Conservation (phyloP, 768 basidiomycete species). For the Phanerodontia chrysosporium region DNA sequence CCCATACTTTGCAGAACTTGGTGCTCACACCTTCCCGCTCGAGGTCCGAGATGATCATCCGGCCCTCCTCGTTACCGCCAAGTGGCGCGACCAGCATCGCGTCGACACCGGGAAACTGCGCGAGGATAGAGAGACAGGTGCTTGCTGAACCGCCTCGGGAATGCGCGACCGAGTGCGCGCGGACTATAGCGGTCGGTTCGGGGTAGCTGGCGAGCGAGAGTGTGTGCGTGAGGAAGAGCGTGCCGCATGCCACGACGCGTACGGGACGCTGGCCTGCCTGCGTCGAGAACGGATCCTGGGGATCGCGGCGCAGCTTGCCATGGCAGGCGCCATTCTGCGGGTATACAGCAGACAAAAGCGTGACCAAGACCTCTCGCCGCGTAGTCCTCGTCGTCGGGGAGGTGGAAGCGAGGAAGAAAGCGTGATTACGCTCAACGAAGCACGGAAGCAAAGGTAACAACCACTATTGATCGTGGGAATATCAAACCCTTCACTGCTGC, state of each 20-base stretch:
- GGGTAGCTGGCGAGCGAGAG: slow-evolving; percentile 61
- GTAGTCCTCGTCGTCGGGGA: neutral
- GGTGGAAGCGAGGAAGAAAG: neutral
- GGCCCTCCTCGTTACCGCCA: slow-evolving; percentile 67
- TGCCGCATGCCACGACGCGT: slow-evolving; percentile 75
- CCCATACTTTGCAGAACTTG: slow-evolving; percentile 70
- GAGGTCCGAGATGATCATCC: slow-evolving; percentile 57
- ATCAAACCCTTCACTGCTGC: neutral
- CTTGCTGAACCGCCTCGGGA: slow-evolving; percentile 70
- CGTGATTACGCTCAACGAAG: no score
- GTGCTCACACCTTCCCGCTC: slow-evolving; percentile 66
- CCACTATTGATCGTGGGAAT: neutral
- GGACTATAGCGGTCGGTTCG: slow-evolving; percentile 48
- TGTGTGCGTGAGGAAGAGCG: slow-evolving; percentile 75
- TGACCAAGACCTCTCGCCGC: neutral
- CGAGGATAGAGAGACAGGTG: slow-evolving; percentile 63
- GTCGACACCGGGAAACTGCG: slow-evolving; percentile 65
- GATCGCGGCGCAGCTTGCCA: slow-evolving; percentile 28
- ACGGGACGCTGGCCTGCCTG: slow-evolving; percentile 33
- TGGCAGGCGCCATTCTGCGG: slow-evolving; percentile 3
- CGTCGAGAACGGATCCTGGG: slow-evolving; percentile 17
- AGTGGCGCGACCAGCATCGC: slow-evolving; percentile 72
- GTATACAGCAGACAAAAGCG: neutral
- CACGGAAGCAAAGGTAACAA: neutral
- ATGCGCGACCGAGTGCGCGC: slow-evolving; percentile 69